Evolutionary conservation across 1,139 yeast genomes (phyloP).

Genomic region (Torulaspora pretoriensis): DNA sequence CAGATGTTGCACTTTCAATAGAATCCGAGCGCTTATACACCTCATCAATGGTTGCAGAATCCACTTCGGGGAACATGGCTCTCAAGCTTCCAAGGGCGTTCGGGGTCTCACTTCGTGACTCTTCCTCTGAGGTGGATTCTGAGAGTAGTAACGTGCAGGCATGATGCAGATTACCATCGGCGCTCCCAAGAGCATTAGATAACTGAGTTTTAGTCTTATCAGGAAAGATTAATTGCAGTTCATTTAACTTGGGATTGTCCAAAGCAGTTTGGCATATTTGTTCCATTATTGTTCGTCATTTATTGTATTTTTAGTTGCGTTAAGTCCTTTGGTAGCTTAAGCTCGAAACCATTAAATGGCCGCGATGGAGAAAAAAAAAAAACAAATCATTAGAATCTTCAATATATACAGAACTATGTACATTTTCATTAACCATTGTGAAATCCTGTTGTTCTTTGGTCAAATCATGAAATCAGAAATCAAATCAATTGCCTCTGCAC

Average conservation of each 20-base stretch:
- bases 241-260: constrained; percentile 2
- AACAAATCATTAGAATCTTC: background rate
- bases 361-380: background rate
- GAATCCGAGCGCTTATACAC: constrained; percentile 14
- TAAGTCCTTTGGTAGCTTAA: background rate
- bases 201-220: constrained; percentile 13
- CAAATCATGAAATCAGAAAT: constrained; percentile 10
- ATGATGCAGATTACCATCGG: constrained; percentile 25
- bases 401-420: too few species aligned
- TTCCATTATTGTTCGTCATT: background rate
- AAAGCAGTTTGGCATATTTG: background rate
- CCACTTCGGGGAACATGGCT: constrained; percentile 19
- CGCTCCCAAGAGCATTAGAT: constrained; percentile 18
- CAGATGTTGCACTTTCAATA: constrained; percentile 19
- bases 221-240: constrained; percentile 26
- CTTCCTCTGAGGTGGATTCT: constrained; percentile 11
- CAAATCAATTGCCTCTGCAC: constrained; percentile 8
- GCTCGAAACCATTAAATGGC: background rate
- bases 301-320: background rate
- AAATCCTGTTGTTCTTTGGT: background rate
- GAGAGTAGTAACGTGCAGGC: constrained; percentile 30
- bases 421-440: background rate
- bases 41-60: constrained; percentile 9
- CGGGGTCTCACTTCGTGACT: background rate
- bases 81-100: constrained; percentile 11